Evolutionary conservation across 768 basidiomycete species (phyloP).

Genomic region (Pulveroboletus sp.): DNA sequence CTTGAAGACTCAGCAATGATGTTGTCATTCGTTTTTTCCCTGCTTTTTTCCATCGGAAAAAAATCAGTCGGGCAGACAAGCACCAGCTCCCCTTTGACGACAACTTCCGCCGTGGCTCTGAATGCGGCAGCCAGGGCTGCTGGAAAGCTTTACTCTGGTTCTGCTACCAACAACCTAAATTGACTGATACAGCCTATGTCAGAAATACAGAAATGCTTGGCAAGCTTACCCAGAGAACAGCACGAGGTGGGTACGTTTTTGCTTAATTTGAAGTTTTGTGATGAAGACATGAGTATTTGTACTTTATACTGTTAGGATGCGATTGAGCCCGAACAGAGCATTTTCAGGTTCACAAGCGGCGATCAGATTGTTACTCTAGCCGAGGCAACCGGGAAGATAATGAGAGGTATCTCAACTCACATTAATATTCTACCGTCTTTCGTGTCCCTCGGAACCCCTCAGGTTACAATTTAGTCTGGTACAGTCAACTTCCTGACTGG

Average conservation of each 20-base stretch:
- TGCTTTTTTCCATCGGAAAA: slow-evolving; percentile 6
- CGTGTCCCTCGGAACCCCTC: not conserved
- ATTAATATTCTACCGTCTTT: not conserved
- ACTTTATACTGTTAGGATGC: slow-evolving; percentile 7
- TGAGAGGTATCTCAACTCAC: slow-evolving; percentile 14
- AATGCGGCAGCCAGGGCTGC: slow-evolving; percentile 38
- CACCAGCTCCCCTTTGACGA: not conserved
- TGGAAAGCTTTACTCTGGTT: slow-evolving; percentile 47
- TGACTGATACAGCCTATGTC: slow-evolving; percentile 30
- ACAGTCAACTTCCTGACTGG: slow-evolving; percentile 15
- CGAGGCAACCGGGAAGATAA: slow-evolving; percentile 16
- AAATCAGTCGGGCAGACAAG: not conserved
- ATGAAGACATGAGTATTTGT: not conserved
- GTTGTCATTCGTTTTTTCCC: slow-evolving; percentile 2
- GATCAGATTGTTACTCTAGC: slow-evolving; percentile 21
- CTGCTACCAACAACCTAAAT: slow-evolving; percentile 46
- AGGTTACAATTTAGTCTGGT: slow-evolving; percentile 23
- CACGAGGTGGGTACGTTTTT: slow-evolving; percentile 20
- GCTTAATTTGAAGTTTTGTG: not conserved
- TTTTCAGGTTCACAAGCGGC: slow-evolving; percentile 21
- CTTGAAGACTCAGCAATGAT: too few species aligned
- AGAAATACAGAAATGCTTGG: slow-evolving; percentile 14
- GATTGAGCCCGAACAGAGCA: slow-evolving; percentile 22
- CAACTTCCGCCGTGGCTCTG: slow-evolving; percentile 15
- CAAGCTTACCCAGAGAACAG: slow-evolving; percentile 20